Evolutionary conservation across 352 stramenopile genomes (phyloP).

Genomic region (Sclerospora graminicola): DNA sequence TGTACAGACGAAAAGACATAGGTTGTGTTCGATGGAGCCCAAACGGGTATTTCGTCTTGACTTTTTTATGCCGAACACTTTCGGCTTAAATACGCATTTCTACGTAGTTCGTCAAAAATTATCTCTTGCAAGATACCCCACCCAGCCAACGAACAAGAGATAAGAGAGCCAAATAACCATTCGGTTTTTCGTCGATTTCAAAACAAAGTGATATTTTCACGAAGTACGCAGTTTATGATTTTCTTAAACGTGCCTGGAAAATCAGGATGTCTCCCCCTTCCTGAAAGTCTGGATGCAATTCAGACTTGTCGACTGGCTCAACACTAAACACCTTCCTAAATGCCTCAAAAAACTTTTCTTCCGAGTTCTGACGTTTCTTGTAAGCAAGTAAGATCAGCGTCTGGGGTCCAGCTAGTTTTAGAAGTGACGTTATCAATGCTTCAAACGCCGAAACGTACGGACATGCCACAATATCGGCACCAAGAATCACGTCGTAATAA

Average conservation of each 20-base stretch:
- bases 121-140: too few relatives aligned
- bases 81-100: too few relatives aligned
- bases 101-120: too few relatives aligned
- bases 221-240: not conserved
- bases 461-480: constrained; percentile 76
- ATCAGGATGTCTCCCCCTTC: constrained; percentile 45
- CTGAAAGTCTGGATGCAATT: constrained; percentile 64
- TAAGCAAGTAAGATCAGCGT: constrained; percentile 65
- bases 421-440: constrained; percentile 42
- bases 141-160: too few relatives aligned
- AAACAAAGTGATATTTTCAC: too few relatives aligned
- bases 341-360: constrained; percentile 50
- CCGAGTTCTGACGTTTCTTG: constrained; percentile 60
- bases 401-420: constrained; percentile 21
- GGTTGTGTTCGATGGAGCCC: too few relatives aligned
- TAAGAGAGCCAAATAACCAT: too few relatives aligned
- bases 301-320: constrained; percentile 20
- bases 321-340: constrained; percentile 45
- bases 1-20: too few relatives aligned
- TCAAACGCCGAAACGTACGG: constrained; percentile 66
- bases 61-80: too few relatives aligned
- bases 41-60: too few relatives aligned
- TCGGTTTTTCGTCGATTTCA: too few relatives aligned
- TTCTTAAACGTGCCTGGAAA: constrained; percentile 37
- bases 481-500: constrained; percentile 63